phyloP scores from a whole-genome alignment of 2,329 filamentous ascomycete genomes.

The Penicillium sp. region DNA sequence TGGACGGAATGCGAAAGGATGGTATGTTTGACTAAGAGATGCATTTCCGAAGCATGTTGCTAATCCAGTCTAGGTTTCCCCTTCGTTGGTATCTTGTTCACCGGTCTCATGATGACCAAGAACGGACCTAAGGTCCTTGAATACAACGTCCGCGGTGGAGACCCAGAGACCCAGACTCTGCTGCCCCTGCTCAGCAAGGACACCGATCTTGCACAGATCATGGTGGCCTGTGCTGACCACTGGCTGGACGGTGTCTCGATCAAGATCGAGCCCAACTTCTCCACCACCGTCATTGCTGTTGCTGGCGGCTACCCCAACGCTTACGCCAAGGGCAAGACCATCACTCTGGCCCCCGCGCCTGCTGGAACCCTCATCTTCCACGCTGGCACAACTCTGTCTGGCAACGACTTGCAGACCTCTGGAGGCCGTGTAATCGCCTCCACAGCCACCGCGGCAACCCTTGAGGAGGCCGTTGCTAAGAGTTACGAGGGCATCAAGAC shows the following conservation, averaged over 20 bases:
- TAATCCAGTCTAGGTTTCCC: slow-evolving; percentile 34
- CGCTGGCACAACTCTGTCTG: slow-evolving; percentile 72
- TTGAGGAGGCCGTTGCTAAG: slow-evolving; percentile 78
- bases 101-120: slow-evolving; percentile 86
- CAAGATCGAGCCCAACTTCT: slow-evolving; percentile 67
- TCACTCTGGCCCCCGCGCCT: slow-evolving; percentile 55
- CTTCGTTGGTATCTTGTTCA: slow-evolving; percentile 47
- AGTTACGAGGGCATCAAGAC: slow-evolving; percentile 80
- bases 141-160: slow-evolving; percentile 91
- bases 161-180: slow-evolving; percentile 87
- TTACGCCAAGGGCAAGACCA: slow-evolving; percentile 74
- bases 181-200: slow-evolving; percentile 73
- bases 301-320: slow-evolving; percentile 85
- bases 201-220: slow-evolving; percentile 81
- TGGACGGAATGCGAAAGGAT: slow-evolving; percentile 83
- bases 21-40: slow-evolving; percentile 65
- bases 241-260: slow-evolving; percentile 69
- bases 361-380: slow-evolving; percentile 78
- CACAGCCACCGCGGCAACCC: slow-evolving; percentile 72
- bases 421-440: slow-evolving; percentile 92
- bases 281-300: slow-evolving; percentile 90
- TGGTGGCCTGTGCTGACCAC: slow-evolving; percentile 78
- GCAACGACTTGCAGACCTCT: slow-evolving; percentile 67
- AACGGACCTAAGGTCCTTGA: slow-evolving; percentile 78
- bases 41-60: slow-evolving; percentile 62